phyloP scores from a whole-genome alignment of 2,329 filamentous ascomycete species.

The Nothophoma quercina region DNA sequence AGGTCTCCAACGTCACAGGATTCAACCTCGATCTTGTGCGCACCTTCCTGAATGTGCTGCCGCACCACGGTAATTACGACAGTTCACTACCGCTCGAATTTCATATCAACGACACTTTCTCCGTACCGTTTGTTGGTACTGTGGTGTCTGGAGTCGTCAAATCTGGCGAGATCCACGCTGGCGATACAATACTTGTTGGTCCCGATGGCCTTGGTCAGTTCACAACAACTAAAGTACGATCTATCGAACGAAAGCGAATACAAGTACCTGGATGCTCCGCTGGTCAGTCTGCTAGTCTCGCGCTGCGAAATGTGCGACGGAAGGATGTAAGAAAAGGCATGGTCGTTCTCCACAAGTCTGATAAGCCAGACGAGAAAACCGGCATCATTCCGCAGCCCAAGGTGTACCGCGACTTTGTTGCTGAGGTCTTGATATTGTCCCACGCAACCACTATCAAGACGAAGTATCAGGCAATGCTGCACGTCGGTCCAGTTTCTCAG shows the following conservation, averaged over 20 bases:
- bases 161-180: slow-evolving; percentile 80
- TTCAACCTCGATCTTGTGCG: slow-evolving; percentile 89
- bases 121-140: slow-evolving; percentile 94
- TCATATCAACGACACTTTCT: slow-evolving; percentile 96
- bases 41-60: slow-evolving; percentile 92
- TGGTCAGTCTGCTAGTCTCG: slow-evolving; percentile 92
- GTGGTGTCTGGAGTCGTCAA: slow-evolving; percentile 96
- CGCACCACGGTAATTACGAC: slow-evolving; percentile 93
- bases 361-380: slow-evolving; percentile 63
- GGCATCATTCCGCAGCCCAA: slow-evolving; percentile 55
- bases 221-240: slow-evolving; percentile 82
- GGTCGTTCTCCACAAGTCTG: slow-evolving; percentile 88
- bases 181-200: slow-evolving; percentile 88
- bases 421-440: slow-evolving; percentile 90
- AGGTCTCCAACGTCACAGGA: slow-evolving; percentile 97
- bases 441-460: slow-evolving; percentile 97
- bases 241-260: slow-evolving; percentile 94
- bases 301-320: slow-evolving; percentile 82
- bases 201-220: slow-evolving; percentile 93
- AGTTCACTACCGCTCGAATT: slow-evolving; percentile 87
- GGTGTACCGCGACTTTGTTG: slow-evolving; percentile 60
- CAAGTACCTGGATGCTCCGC: slow-evolving; percentile 86
- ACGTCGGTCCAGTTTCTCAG: slow-evolving; percentile 92
- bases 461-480: slow-evolving; percentile 97
- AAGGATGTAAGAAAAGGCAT: slow-evolving; percentile 98